A percentile compares a stretch with the other conserved stretches of the same genome.
These are phyloP conservation scores for Fonsecaea multimorphosa DNA, from an alignment of 2,329 filamentous ascomycete species.

Conservation along the genomic window DNA sequence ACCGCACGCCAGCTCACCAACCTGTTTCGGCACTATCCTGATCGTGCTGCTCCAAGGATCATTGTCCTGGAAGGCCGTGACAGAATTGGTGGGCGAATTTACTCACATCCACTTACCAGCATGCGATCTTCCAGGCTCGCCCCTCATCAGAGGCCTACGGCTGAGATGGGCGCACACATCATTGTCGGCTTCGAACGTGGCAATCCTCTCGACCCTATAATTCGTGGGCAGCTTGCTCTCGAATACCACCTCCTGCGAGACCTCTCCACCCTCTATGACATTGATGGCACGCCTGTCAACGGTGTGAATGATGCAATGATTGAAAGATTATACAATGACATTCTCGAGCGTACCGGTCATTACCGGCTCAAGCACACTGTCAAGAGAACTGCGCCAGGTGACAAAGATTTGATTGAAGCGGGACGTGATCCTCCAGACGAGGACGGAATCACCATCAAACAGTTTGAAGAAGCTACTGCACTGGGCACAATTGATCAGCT, in stretches of 20 bases:
- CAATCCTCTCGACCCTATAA: slow-evolving; percentile 88
- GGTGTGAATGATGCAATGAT: slow-evolving; percentile 78
- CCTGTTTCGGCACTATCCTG: slow-evolving; percentile 80
- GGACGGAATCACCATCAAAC: slow-evolving; percentile 72
- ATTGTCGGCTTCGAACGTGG: slow-evolving; percentile 96
- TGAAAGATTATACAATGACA: slow-evolving; percentile 93
- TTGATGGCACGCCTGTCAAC: slow-evolving; percentile 69
- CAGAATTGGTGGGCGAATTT: slow-evolving; percentile 88
- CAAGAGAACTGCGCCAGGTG: slow-evolving; percentile 77
- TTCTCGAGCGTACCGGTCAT: slow-evolving; percentile 86
- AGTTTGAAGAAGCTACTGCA: slow-evolving; percentile 73
- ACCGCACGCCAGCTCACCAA: slow-evolving; percentile 90
- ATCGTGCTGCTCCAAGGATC: slow-evolving; percentile 73
- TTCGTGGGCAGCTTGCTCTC: slow-evolving; percentile 86
- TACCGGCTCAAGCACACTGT: slow-evolving; percentile 81
- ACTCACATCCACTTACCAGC: slow-evolving; percentile 75
- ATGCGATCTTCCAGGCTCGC: slow-evolving; percentile 61
- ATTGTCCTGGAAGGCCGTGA: slow-evolving; percentile 85
- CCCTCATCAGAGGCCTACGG: slow-evolving; percentile 71
- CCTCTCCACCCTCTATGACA: slow-evolving; percentile 86
- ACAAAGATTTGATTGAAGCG: slow-evolving; percentile 79
- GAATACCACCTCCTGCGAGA: slow-evolving; percentile 82
- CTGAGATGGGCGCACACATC: slow-evolving; percentile 97
- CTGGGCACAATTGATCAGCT: slow-evolving; percentile 59
- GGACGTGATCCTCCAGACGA: slow-evolving; percentile 81